These are phyloP conservation scores for Mycena floridula DNA, from an alignment of 768 basidiomycete species.

Conservation along the genomic window DNA sequence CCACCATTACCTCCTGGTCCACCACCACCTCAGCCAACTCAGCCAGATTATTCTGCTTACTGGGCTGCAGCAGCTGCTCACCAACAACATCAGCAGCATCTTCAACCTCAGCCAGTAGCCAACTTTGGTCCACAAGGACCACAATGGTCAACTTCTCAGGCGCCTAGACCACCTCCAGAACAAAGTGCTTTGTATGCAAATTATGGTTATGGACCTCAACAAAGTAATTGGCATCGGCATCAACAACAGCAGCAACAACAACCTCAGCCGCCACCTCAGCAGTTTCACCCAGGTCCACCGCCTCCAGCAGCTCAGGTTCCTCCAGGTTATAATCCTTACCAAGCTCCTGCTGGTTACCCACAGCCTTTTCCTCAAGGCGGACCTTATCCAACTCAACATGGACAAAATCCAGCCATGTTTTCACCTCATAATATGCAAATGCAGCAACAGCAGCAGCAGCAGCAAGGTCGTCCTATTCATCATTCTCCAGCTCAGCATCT, in stretches of 20 bases:
- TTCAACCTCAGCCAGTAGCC: conserved; percentile 44
- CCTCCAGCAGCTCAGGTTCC: conserved; percentile 54
- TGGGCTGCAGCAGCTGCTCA: conserved; percentile 59
- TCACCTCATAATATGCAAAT: no score
- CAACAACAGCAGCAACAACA: conserved; percentile 47
- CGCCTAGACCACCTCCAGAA: conserved; percentile 64
- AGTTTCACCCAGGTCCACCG: conserved; percentile 45
- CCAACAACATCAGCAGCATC: conserved; percentile 38
- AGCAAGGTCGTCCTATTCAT: conserved; percentile 35
- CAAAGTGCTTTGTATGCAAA: conserved; percentile 86
- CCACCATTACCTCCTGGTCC: conserved; percentile 79
- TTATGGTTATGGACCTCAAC: conserved; percentile 79
- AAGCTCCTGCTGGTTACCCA: conserved; percentile 58
- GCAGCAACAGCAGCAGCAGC: conserved; percentile 40
- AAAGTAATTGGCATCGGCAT: conserved; percentile 59
- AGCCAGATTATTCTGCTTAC: conserved; percentile 74
- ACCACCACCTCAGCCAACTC: conserved; percentile 59
- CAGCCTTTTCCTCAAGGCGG: no score
- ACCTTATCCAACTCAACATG: no score
- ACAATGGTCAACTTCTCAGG: conserved; percentile 62
- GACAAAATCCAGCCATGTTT: conserved; percentile 18
- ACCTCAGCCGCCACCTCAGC: conserved; percentile 47
- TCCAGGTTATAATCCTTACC: conserved; percentile 71
- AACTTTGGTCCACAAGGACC: conserved; percentile 60
- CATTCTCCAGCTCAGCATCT: neutral